Percentiles rank a stretch among this genome's conserved stretches.
phyloP scores from a whole-genome alignment of 805 yeast genomes.

The Candida montana region DNA sequence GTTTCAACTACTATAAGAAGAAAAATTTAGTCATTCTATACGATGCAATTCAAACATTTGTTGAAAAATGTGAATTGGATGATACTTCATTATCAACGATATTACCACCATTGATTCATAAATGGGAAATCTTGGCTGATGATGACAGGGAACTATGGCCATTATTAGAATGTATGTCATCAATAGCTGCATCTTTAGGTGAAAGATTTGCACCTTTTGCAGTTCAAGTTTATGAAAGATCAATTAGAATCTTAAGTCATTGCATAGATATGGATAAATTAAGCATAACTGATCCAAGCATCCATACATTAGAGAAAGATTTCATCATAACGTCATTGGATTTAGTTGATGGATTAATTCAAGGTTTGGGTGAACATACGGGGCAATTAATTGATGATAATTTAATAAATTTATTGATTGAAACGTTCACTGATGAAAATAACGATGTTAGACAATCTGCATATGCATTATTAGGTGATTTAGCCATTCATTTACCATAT shows the following conservation, averaged over 20 bases:
- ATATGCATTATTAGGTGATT: conserved; percentile 85
- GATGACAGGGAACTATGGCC: conserved; percentile 88
- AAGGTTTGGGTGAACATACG: conserved; percentile 69
- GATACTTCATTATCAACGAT: conserved; percentile 54
- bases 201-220: conserved; percentile 87
- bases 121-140: conserved; percentile 75
- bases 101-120: conserved; percentile 74
- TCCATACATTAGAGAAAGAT: conserved; percentile 82
- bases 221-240: conserved; percentile 75
- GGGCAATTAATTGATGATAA: conserved; percentile 47
- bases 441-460: conserved; percentile 93
- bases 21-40: conserved; percentile 77
- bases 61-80: conserved; percentile 61
- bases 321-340: conserved; percentile 86
- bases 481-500: conserved; percentile 52
- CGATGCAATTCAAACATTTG: conserved; percentile 87
- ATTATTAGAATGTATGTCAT: conserved; percentile 84
- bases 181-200: conserved; percentile 84
- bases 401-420: conserved; percentile 56
- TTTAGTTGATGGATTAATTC: conserved; percentile 86
- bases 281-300: conserved; percentile 58
- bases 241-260: conserved; percentile 59
- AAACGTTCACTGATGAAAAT: conserved; percentile 67
- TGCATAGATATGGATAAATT: conserved; percentile 64
- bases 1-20: conserved; percentile 75